Conservation (phyloP, 495 filamentous ascomycete species). For the Neurospora cerealis region DNA sequence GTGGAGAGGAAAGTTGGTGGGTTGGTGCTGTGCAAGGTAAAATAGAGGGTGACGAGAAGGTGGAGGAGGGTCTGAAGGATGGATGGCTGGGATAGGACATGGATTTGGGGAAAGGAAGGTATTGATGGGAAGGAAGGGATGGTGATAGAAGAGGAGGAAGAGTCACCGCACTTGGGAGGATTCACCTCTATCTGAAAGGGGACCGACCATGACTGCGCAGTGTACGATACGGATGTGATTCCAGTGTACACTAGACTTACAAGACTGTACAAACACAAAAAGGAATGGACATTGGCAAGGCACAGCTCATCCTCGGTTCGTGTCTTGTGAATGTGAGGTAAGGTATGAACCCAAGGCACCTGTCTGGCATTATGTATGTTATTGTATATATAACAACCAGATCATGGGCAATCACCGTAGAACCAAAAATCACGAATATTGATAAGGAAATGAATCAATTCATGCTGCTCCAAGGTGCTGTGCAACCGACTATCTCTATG, state of each 20-base stretch:
- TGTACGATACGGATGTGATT: conserved; percentile 2
- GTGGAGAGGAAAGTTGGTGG: conserved; percentile 78
- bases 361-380: background rate
- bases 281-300: background rate
- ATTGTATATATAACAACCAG: background rate
- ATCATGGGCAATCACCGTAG: background rate
- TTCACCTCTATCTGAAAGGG: background rate
- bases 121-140: background rate
- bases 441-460: background rate
- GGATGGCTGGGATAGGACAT: background rate
- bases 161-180: background rate
- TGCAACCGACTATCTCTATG: background rate
- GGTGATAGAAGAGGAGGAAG: background rate
- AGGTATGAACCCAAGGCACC: background rate
- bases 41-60: conserved; percentile 20
- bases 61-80: background rate
- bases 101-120: background rate
- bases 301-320: background rate
- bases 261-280: background rate
- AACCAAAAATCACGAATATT: background rate
- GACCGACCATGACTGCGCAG: background rate
- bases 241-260: background rate
- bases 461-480: conserved; percentile 6
- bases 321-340: background rate
- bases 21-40: conserved; percentile 66